phyloP scores from a whole-genome alignment of 2,329 filamentous ascomycete genomes.

The Diaporthe ilicicola region DNA sequence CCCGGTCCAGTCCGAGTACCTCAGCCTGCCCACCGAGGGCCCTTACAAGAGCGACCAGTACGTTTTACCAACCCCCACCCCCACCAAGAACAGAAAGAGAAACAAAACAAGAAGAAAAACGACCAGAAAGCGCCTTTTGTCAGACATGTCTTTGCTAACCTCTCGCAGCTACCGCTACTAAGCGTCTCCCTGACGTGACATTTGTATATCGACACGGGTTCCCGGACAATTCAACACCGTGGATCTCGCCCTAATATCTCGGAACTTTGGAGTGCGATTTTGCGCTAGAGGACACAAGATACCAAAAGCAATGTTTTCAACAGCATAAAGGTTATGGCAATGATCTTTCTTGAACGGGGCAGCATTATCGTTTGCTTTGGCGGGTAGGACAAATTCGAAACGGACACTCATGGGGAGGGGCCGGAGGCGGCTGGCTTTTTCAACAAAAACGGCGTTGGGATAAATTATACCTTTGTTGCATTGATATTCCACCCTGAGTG shows the following conservation, averaged over 20 bases:
- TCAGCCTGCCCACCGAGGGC: slow-evolving; percentile 84
- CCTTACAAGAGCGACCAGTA: slow-evolving; percentile 97
- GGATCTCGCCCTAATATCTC: slow-evolving; percentile 17
- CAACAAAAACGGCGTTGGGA: slow-evolving; percentile 37
- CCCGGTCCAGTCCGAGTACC: slow-evolving; percentile 91
- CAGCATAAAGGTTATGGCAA: slow-evolving; percentile 38
- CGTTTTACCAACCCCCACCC: slow-evolving; percentile 42
- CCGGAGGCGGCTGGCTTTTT: slow-evolving; percentile 33
- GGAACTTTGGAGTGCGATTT: slow-evolving; percentile 4
- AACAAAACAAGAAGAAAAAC: neutral
- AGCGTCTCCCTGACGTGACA: slow-evolving; percentile 41
- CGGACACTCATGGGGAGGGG: slow-evolving; percentile 12
- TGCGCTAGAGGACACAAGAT: slow-evolving; percentile 17
- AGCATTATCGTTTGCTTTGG: slow-evolving; percentile 20
- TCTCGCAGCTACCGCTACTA: slow-evolving; percentile 71
- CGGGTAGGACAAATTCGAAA: slow-evolving; percentile 15
- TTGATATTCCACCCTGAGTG: slow-evolving; percentile 31
- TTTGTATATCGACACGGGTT: slow-evolving; percentile 36
- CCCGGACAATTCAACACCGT: slow-evolving; percentile 32
- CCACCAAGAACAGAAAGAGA: neutral
- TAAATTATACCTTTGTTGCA: slow-evolving; percentile 33
- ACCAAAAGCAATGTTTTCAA: slow-evolving; percentile 41
- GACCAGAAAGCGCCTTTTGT: neutral
- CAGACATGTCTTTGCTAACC: slow-evolving; percentile 41
- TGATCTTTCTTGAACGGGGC: slow-evolving; percentile 17